phyloP scores from a whole-genome alignment of 2,329 filamentous ascomycete genomes.

The Aspergillus hiratsukae region DNA sequence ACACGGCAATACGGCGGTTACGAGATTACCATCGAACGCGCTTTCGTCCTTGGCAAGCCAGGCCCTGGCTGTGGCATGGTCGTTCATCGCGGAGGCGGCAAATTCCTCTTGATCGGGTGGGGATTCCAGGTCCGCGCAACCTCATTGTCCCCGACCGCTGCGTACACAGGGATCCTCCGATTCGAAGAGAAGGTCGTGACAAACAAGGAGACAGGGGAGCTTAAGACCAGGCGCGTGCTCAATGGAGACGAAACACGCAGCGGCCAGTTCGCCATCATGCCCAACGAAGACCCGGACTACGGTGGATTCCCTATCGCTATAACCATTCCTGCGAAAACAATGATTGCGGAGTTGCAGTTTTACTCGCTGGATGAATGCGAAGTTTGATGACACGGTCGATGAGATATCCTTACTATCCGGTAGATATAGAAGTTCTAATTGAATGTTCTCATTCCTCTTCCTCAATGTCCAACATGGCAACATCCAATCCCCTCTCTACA shows the following conservation, averaged over 20 bases:
- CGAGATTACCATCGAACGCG: constrained; percentile 39
- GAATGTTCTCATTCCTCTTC: neutral
- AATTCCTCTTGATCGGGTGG: constrained; percentile 44
- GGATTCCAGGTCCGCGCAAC: constrained; percentile 40
- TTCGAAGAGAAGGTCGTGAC: constrained; percentile 40
- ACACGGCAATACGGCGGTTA: constrained; percentile 28
- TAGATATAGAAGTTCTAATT: neutral
- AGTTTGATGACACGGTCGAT: no score
- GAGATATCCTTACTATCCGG: no score
- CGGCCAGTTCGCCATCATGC: constrained; percentile 52
- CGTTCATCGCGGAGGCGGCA: constrained; percentile 35
- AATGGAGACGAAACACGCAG: constrained; percentile 47
- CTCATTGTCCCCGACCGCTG: constrained; percentile 25
- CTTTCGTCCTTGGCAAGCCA: constrained; percentile 45
- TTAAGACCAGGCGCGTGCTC: constrained; percentile 35
- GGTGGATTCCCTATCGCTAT: constrained; percentile 54
- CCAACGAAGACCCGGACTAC: constrained; percentile 53
- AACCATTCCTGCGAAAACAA: constrained; percentile 49
- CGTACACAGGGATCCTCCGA: constrained; percentile 42
- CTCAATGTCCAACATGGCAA: constrained; percentile 3
- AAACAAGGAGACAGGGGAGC: constrained; percentile 28
- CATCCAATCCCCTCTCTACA: constrained; percentile 2
- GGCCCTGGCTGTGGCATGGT: constrained; percentile 42
- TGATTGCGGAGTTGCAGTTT: constrained; percentile 29
- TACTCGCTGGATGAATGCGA: constrained; percentile 1